Percentiles rank a stretch among this genome's conserved stretches.
Conservation (phyloP, 495 filamentous ascomycete genomes). For the Pseudoneurospora amorphoporcata region DNA sequence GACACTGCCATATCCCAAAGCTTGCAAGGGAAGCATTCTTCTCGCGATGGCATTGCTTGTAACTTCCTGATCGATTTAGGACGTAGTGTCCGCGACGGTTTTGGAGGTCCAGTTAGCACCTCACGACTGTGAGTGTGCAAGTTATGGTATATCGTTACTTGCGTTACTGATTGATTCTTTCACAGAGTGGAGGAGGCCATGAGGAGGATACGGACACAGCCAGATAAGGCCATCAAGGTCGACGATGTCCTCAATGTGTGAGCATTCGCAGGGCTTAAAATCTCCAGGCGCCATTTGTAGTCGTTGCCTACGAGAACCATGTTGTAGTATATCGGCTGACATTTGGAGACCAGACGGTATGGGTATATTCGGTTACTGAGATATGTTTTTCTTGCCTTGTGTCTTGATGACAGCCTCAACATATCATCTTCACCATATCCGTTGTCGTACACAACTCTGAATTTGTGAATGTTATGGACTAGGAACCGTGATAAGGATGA, state of each 20-base stretch:
- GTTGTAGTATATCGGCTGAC: neutral
- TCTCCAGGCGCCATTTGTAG: neutral
- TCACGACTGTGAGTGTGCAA: conserved; percentile 46
- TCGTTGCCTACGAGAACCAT: neutral
- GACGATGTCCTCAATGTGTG: neutral
- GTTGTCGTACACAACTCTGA: neutral
- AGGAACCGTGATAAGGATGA: neutral
- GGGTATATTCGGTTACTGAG: neutral
- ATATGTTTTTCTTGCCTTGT: neutral
- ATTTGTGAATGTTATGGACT: neutral
- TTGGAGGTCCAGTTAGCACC: conserved; percentile 57
- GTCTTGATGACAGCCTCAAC: neutral
- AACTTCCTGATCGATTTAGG: conserved; percentile 56
- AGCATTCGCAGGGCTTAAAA: neutral
- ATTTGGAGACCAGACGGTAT: neutral
- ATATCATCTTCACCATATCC: neutral
- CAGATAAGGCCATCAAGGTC: too few relatives aligned
- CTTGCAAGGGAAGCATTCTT: conserved; percentile 49
- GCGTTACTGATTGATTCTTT: neutral
- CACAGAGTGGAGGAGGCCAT: conserved; percentile 41
- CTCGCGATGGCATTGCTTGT: conserved; percentile 31
- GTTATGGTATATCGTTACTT: neutral
- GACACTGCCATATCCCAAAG: conserved; percentile 53
- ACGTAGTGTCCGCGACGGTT: conserved; percentile 43
- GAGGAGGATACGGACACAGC: conserved; percentile 23